Evolutionary conservation across 2,329 filamentous ascomycete genomes (phyloP).

Genomic region (Xylariaceae sp.): DNA sequence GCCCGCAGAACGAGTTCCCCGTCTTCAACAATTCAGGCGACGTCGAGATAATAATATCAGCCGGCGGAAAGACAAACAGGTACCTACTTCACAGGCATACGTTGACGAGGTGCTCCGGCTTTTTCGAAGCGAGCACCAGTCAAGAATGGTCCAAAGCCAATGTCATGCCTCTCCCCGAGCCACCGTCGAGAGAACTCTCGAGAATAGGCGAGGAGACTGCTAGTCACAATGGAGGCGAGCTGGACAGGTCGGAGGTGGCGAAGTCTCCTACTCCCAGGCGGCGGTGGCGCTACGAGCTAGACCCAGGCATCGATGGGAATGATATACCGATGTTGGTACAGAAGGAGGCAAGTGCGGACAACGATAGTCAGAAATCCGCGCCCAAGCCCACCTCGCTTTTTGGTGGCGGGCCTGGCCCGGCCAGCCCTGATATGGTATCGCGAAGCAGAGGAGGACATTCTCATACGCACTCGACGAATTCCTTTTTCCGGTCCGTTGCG

Average conservation of each 20-base stretch:
- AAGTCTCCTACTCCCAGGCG: conserved; percentile 43
- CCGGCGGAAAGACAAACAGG: conserved; percentile 66
- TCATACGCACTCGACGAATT: conserved; percentile 46
- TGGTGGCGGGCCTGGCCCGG: conserved; percentile 45
- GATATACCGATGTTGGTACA: conserved; percentile 87
- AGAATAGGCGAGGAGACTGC: conserved; percentile 46
- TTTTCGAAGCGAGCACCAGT: conserved; percentile 83
- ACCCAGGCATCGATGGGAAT: conserved; percentile 64
- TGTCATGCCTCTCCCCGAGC: conserved; percentile 27
- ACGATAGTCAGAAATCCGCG: conserved; percentile 14
- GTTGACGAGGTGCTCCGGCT: conserved; percentile 82
- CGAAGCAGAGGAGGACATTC: conserved; percentile 52
- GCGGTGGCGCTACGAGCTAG: conserved; percentile 84
- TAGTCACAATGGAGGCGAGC: conserved; percentile 32
- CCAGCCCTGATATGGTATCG: conserved; percentile 21
- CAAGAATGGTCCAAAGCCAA: conserved; percentile 64
- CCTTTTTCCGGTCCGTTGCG: conserved; percentile 83
- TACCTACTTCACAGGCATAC: conserved; percentile 87
- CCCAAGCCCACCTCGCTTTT: conserved; percentile 47
- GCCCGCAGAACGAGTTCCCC: conserved; percentile 85
- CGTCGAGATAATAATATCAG: conserved; percentile 73
- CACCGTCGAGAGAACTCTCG: conserved; percentile 42
- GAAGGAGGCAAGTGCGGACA: conserved; percentile 49
- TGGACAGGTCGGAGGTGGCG: conserved; percentile 34
- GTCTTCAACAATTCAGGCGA: conserved; percentile 86